These are phyloP conservation scores for Chlamydomonas schloesseri DNA, from an alignment of 139 green algal species.

Conservation along the genomic window DNA sequence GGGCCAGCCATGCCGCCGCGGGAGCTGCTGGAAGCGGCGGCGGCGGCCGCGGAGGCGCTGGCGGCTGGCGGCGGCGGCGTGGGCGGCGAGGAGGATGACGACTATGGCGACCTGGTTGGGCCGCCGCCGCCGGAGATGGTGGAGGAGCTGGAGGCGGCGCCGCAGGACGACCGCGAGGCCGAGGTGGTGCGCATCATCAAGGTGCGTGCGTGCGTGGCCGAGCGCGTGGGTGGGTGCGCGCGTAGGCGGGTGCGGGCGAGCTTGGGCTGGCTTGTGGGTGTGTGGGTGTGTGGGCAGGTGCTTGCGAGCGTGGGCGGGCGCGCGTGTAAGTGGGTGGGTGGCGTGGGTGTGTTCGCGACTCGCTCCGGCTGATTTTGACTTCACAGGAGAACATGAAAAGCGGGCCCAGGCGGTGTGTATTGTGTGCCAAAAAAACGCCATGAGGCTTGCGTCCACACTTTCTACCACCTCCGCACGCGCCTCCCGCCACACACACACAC, in stretches of 20 bases:
- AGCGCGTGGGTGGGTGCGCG: too few species aligned
- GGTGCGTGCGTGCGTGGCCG: not conserved
- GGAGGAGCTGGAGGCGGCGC: constrained; percentile 64
- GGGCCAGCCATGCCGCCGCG: constrained; percentile 62
- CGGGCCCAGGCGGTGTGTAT: too few species aligned
- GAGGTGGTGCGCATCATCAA: constrained; percentile 51
- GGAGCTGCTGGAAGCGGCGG: constrained; percentile 71
- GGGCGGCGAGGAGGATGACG: constrained; percentile 52
- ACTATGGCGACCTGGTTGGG: constrained; percentile 63
- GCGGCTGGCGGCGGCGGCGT: not conserved
- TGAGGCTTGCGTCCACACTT: too few species aligned
- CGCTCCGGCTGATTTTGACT: too few species aligned
- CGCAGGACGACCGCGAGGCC: constrained; percentile 54
- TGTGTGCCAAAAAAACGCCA: too few species aligned
- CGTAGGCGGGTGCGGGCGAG: too few species aligned
- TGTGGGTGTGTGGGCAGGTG: not conserved
- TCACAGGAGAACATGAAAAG: too few species aligned
- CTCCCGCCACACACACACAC: too few species aligned
- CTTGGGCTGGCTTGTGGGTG: not conserved
- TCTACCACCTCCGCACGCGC: too few species aligned
- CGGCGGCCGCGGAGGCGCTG: constrained; percentile 44
- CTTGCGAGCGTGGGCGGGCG: not conserved
- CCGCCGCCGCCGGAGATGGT: constrained; percentile 78
- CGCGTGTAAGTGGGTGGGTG: too few species aligned
- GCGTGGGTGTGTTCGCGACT: too few species aligned